These are phyloP conservation scores for Lentinula sp. DNA, from an alignment of 768 basidiomycete species.

Conservation along the genomic window DNA sequence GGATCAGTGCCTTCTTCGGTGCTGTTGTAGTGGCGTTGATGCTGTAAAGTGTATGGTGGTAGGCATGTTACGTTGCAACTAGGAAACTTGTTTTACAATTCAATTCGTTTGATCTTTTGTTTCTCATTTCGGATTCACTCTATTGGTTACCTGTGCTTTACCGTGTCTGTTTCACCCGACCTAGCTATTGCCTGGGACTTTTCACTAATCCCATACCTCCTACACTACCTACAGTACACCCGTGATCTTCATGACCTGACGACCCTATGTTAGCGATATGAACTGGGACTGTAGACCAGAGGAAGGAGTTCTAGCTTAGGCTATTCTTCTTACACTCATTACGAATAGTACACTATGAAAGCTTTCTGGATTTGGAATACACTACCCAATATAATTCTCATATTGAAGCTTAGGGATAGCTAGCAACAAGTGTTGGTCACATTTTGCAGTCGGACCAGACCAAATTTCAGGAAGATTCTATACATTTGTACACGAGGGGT, in stretches of 20 bases:
- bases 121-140: neutral
- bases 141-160: neutral
- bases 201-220: neutral
- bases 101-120: neutral
- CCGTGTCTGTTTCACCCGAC: slow-evolving; percentile 2
- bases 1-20: slow-evolving; percentile 1
- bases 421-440: too few species aligned
- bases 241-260: neutral
- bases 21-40: neutral
- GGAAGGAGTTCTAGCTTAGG: neutral
- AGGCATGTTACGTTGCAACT: neutral
- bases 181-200: neutral
- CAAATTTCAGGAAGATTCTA: too few species aligned
- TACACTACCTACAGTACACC: neutral
- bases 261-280: neutral
- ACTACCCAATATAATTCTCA: neutral
- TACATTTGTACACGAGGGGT: too few species aligned
- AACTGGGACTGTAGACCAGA: neutral
- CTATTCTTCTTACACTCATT: slow-evolving; percentile 5
- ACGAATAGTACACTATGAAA: neutral
- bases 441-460: too few species aligned
- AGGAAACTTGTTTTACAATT: neutral
- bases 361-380: neutral
- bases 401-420: too few species aligned
- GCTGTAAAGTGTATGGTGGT: neutral